Base-by-base conservation (phyloP, 1,284 basidiomycete genomes). In the Tylopilus sp. region DNA sequence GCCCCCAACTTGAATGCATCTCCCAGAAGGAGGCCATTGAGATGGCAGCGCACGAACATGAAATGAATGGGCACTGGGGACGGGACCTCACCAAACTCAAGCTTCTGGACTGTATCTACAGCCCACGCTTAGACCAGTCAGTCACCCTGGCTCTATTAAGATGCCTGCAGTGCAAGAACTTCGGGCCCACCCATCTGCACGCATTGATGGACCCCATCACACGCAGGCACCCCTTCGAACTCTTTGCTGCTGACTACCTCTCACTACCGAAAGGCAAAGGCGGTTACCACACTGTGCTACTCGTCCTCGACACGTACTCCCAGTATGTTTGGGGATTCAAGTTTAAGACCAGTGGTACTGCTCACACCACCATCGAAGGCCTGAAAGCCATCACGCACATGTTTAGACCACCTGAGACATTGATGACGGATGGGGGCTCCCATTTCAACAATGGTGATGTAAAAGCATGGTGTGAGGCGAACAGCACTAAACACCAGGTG, bases 371-470 rank as follows among this genome's bases (percentile, higher is more conserved):
- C 0, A 4, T 70, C 0, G 63, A 72, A 1, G 65, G 70, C 0
- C 71, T 82, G 0, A 29, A 62, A 0, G n/a, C 69, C 3, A 79
- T 84, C 4, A 75, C 71, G 39, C 45, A 74, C 1, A 57, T 39
- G 0, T 82, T 76, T 57, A 42, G 68, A 0, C 42, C 76, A 10
- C 68, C 78, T 0, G 78, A 83, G n/a, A 74, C 73, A 0, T 75
- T 84, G 69, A 82, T 83, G 80, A 72, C 78, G 0, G 82, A 85
- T 39, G 77, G 82, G 0, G 80, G 83, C 0, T 71, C 72, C 2
- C 81, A 84, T 57, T 84, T 84, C 69, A 72, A 80, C 34, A 81
- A 80, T 65, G 64, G 78, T 0, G 74, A 78, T 3, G 77, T 85
- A 0, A 14, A 54, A 0, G 71, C 69, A 4, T 79, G 75, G 59